Percentiles rank a stretch among this genome's conserved stretches.
These are phyloP conservation scores for Chenopodium formosanum DNA, from an alignment of 148 eudicot species.

Conservation along the genomic window DNA sequence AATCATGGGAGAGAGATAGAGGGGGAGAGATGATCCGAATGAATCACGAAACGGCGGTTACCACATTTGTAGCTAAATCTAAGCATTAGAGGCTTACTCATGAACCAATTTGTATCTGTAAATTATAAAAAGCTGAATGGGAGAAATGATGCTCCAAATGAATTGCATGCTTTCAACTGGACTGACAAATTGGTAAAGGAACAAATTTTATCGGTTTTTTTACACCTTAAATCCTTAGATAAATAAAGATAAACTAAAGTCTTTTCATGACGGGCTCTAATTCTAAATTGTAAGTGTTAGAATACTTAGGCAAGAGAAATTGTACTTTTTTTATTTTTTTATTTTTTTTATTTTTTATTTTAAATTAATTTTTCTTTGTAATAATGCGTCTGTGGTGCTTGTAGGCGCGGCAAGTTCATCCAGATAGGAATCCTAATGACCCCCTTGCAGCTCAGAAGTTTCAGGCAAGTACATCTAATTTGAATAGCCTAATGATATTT, in stretches of 20 bases:
- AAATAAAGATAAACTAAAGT: not conserved
- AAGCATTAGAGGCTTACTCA: not conserved
- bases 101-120: not conserved
- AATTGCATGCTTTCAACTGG: not conserved
- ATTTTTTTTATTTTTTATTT: no score
- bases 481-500: not conserved
- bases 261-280: not conserved
- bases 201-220: not conserved
- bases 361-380: not conserved
- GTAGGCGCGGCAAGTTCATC: conserved; percentile 96
- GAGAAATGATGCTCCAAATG: not conserved
- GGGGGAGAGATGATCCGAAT: not conserved
- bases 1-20: not conserved
- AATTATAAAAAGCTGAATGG: not conserved
- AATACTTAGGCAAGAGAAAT: not conserved
- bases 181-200: not conserved
- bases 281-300: not conserved
- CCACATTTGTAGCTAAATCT: not conserved
- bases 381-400: conserved; percentile 6
- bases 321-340: not conserved
- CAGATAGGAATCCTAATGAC: conserved; percentile 91
- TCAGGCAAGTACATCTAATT: conserved; percentile 52
- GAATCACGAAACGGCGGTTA: not conserved
- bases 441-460: conserved; percentile 93
- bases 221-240: not conserved